Percentiles rank a stretch among this genome's conserved stretches.
Evolutionary conservation across 139 green algal genomes (phyloP).

Genomic region (Yamagishiella unicocca): DNA sequence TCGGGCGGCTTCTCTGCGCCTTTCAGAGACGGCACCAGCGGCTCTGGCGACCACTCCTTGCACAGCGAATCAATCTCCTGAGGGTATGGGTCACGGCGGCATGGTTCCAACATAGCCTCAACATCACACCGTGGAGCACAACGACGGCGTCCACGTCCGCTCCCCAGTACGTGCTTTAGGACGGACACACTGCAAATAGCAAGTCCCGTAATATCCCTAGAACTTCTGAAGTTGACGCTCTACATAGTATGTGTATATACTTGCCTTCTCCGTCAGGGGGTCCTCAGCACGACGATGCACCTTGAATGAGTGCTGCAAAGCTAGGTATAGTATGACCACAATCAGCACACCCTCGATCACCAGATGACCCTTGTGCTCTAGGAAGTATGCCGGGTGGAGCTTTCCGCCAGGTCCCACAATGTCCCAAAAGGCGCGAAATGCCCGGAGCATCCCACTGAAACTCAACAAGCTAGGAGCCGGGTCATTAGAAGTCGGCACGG

Average conservation of each 20-base stretch:
- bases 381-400: constrained; percentile 83
- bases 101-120: no score
- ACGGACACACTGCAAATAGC: no score
- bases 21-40: constrained; percentile 66
- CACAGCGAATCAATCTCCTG: constrained; percentile 91
- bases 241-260: no score
- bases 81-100: no score
- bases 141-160: no score
- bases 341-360: constrained; percentile 85
- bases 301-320: constrained; percentile 77
- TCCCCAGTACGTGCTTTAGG: no score
- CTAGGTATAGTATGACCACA: constrained; percentile 82
- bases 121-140: no score
- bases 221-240: no score
- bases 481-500: no score
- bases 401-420: constrained; percentile 82
- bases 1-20: constrained; percentile 56
- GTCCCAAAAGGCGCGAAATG: constrained; percentile 74
- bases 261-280: constrained; percentile 83
- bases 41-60: constrained; percentile 91
- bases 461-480: not conserved
- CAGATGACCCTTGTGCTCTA: constrained; percentile 87
- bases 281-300: constrained; percentile 61
- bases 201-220: no score
- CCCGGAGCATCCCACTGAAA: not conserved